Base-by-base conservation (phyloP, 805 yeast genomes). In the Pichia paraexigua region DNA sequence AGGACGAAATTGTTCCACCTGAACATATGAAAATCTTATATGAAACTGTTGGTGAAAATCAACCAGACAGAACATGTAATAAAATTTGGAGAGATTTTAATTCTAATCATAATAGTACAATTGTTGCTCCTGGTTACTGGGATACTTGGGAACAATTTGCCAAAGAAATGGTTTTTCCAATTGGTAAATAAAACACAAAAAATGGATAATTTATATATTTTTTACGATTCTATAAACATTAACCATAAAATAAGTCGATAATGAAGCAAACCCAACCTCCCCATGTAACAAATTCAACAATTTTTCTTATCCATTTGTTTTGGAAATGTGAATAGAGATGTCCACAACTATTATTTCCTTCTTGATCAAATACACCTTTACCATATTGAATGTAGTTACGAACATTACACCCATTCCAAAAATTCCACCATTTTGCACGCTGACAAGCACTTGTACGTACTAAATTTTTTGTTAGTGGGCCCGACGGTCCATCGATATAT, bases 1-100 rank as follows among this genome's bases (percentile, higher is more conserved):
- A 74, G 37, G 99, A 92, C 70, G 99, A 92, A 67, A 82, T 92
- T 25, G 96, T 92, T 2, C 97, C 98, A 3, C 96, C 97, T 0
- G 56, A 58, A 1, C 97, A 92, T 62, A 87, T 91, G 87, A 74
- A 75, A 44, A 62, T 61, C 46, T 72, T 90, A 24, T 84, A 66
- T 62, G 51, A 56, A 20, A 49, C 50, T 2, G 37, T 51, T 3
- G 32, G 51, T 12, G n/a, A 41, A 6, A 27, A 30, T 40, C 77
- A 73, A 32, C 57, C 81, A 51, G 71, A 84, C 51, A 73, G 77
- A 25, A 69, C 83, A 39, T 61, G 65, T 1, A 63, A 67, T 17
- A 90, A 89, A 64, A 65, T 67, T 28, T 75, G 79, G 56, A 71
- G 76, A 49, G 75, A 69, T 50, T 88, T 78, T 56, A 77, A 76